Percentiles rank a stretch among this genome's conserved stretches.
Conservation (phyloP, 768 basidiomycete species). For the Pilatotrama ljubarskyi region DNA sequence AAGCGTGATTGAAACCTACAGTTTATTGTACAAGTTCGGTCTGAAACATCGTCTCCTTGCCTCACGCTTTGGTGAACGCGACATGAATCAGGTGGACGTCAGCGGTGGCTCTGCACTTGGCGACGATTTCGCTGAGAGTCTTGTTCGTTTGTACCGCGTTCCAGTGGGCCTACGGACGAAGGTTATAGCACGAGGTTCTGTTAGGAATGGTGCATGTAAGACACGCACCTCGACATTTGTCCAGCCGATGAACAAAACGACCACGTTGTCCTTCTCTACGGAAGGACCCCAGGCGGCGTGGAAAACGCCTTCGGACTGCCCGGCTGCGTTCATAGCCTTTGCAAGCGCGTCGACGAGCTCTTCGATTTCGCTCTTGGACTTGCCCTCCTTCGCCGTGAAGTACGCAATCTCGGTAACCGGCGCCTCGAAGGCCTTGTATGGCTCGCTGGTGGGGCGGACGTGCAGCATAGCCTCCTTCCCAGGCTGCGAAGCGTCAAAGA, state of each 20-base stretch:
- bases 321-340: background rate
- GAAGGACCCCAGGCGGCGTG: constrained; percentile 9
- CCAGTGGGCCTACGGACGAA: constrained; percentile 1
- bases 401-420: constrained; percentile 12
- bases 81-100: background rate
- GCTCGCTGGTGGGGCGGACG: constrained; percentile 7
- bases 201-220: background rate
- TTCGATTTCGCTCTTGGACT: constrained; percentile 2
- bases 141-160: background rate
- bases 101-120: background rate
- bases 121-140: background rate
- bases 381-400: constrained; percentile 12
- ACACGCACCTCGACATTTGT: constrained; percentile 4
- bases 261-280: constrained; percentile 3
- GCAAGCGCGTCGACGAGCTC: constrained; percentile 2
- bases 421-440: constrained; percentile 15
- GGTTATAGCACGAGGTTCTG: background rate
- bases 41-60: background rate
- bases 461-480: constrained; percentile 1
- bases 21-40: background rate
- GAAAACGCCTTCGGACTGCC: background rate
- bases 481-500: background rate
- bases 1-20: too few relatives aligned
- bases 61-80: background rate
- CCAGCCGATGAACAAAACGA: constrained; percentile 15